Conservation (phyloP, 2,329 filamentous ascomycete species). For the Pseudogymnoascus verrucosus region DNA sequence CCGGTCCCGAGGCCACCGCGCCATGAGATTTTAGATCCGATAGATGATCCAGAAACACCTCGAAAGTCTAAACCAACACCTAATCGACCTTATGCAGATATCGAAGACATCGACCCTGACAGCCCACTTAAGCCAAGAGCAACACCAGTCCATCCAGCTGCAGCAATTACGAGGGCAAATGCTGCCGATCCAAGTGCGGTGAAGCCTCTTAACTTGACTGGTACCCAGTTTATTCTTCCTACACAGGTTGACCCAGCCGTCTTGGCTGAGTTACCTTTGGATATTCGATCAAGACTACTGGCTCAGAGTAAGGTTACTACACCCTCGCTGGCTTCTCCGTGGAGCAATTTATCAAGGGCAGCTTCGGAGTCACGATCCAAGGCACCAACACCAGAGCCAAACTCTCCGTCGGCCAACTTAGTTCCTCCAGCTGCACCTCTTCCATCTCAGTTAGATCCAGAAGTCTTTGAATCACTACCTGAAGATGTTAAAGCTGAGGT, state of each 20-base stretch:
- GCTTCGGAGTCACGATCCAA: conserved; percentile 30
- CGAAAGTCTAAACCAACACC: conserved; percentile 18
- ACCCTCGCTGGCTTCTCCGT: conserved; percentile 19
- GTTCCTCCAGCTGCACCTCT: conserved; percentile 24
- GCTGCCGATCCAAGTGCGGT: conserved; percentile 44
- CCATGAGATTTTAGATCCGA: conserved; percentile 17
- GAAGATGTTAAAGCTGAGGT: conserved; percentile 81
- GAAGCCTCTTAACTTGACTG: conserved; percentile 66
- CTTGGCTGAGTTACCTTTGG: conserved; percentile 71
- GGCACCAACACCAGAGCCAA: conserved; percentile 16
- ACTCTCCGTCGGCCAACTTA: neutral
- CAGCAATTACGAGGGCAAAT: conserved; percentile 42
- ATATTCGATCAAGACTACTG: conserved; percentile 71
- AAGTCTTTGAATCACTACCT: conserved; percentile 75
- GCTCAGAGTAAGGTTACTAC: conserved; percentile 39
- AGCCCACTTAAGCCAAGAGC: conserved; percentile 42
- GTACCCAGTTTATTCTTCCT: conserved; percentile 89
- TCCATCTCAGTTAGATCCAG: conserved; percentile 75
- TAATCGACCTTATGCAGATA: conserved; percentile 9
- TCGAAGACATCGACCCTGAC: conserved; percentile 41
- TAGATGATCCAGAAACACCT: conserved; percentile 23
- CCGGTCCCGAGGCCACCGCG: conserved; percentile 28
- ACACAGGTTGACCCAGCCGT: conserved; percentile 74
- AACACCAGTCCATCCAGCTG: conserved; percentile 40
- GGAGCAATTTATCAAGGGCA: conserved; percentile 26